These are phyloP conservation scores for Lachnellula arida DNA, from an alignment of 2,329 filamentous ascomycete species.

Conservation along the genomic window DNA sequence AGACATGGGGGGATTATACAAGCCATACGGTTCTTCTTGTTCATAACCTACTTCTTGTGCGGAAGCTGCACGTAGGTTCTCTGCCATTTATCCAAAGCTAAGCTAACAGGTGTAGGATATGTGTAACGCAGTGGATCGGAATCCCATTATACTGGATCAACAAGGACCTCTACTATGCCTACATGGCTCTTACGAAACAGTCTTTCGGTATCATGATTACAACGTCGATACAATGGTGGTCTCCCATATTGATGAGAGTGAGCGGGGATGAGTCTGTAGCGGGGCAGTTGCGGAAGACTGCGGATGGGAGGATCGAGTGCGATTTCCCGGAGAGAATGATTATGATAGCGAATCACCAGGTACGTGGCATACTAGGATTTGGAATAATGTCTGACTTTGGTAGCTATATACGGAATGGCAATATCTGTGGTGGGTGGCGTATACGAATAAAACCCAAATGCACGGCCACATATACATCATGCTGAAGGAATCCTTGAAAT, in stretches of 20 bases:
- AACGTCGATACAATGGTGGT: constrained; percentile 81
- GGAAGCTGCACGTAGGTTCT: constrained; percentile 28
- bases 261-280: constrained; percentile 78
- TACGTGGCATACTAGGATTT: constrained; percentile 28
- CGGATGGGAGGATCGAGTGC: constrained; percentile 71
- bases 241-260: constrained; percentile 75
- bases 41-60: constrained; percentile 27
- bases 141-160: constrained; percentile 71
- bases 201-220: constrained; percentile 75
- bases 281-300: constrained; percentile 64
- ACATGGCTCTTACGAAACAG: constrained; percentile 83
- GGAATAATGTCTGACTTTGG: constrained; percentile 17
- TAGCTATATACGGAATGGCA: constrained; percentile 86
- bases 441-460: constrained; percentile 68
- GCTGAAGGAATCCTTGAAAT: constrained; percentile 79
- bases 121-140: constrained; percentile 70
- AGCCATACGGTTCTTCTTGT: constrained; percentile 25
- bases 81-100: neutral
- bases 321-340: constrained; percentile 77
- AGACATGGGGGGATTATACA: constrained; percentile 29
- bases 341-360: constrained; percentile 83
- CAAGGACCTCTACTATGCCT: constrained; percentile 74
- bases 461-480: constrained; percentile 89
- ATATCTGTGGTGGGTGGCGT: constrained; percentile 92
- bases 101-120: constrained; percentile 46